phyloP scores from a whole-genome alignment of 2,329 filamentous ascomycete genomes.

The Colletotrichum kahawae region DNA sequence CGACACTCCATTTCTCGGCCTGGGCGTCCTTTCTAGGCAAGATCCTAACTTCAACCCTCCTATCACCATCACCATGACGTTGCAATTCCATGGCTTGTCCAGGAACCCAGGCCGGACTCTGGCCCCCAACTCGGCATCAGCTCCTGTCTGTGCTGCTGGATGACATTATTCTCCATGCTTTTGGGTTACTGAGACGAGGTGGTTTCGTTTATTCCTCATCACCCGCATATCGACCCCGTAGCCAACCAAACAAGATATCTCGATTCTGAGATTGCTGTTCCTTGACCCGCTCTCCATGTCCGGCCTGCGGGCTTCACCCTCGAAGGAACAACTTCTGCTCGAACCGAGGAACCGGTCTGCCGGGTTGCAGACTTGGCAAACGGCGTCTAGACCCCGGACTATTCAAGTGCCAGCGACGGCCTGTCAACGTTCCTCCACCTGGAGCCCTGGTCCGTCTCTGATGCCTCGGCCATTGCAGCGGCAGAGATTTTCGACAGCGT shows the following conservation, averaged over 20 bases:
- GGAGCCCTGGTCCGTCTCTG: not conserved
- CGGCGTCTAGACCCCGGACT: constrained; percentile 4
- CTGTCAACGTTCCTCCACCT: not conserved
- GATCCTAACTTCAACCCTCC: not conserved
- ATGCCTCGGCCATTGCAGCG: not conserved
- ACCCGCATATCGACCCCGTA: not conserved
- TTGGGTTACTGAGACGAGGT: not conserved
- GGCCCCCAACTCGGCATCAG: not conserved
- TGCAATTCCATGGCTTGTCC: not conserved
- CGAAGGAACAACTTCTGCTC: not conserved
- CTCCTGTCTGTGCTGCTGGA: not conserved
- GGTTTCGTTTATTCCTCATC: not conserved
- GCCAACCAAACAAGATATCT: not conserved
- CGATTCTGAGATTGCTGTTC: not conserved
- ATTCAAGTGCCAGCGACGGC: not conserved
- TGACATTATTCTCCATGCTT: not conserved
- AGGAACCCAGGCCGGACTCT: not conserved
- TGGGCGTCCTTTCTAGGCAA: not conserved
- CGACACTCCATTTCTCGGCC: not conserved
- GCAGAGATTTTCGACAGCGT: not conserved
- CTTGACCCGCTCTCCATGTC: not conserved
- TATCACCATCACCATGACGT: not conserved
- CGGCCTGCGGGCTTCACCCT: not conserved
- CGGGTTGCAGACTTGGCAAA: constrained; percentile 4
- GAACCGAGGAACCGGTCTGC: constrained; percentile 14